These are phyloP conservation scores for Aspergillus piperis DNA, from an alignment of 2,329 filamentous ascomycete species.

Conservation along the genomic window DNA sequence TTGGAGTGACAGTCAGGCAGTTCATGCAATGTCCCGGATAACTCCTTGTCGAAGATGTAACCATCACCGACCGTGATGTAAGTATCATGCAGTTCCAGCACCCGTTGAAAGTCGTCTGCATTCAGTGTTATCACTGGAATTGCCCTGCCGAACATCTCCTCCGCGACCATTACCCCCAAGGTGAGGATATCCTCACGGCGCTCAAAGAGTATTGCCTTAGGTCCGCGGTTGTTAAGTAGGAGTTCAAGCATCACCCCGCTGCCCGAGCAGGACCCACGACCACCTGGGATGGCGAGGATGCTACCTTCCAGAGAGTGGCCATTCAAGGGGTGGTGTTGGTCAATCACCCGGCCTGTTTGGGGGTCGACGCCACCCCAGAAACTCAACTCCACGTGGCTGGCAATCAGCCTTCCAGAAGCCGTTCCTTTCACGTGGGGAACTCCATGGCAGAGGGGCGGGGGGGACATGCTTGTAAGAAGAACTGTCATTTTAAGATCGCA, in stretches of 20 bases:
- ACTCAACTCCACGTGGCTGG: constrained; percentile 38
- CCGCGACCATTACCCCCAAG: constrained; percentile 48
- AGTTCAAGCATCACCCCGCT: constrained; percentile 51
- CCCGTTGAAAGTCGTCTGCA: constrained; percentile 16
- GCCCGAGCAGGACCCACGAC: constrained; percentile 52
- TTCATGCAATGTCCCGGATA: not conserved
- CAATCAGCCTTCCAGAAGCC: constrained; percentile 33
- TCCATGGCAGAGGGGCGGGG: not conserved
- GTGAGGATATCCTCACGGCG: constrained; percentile 49
- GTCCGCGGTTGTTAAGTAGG: constrained; percentile 43
- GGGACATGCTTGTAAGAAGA: not conserved
- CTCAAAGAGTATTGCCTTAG: constrained; percentile 46
- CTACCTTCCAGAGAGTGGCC: constrained; percentile 34
- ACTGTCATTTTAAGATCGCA: not conserved
- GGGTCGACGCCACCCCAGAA: constrained; percentile 52
- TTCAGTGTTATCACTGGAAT: constrained; percentile 44
- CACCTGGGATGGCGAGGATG: constrained; percentile 48
- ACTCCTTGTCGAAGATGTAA: not conserved
- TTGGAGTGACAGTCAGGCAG: not conserved
- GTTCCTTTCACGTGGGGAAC: constrained; percentile 7
- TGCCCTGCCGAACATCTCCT: constrained; percentile 42
- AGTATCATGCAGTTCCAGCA: not conserved
- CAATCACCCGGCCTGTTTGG: constrained; percentile 46
- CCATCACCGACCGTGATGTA: constrained; percentile 9
- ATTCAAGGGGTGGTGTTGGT: constrained; percentile 46